Base-by-base conservation (phyloP, 164 flowering plant genomes). In the Vitis amurensis region DNA sequence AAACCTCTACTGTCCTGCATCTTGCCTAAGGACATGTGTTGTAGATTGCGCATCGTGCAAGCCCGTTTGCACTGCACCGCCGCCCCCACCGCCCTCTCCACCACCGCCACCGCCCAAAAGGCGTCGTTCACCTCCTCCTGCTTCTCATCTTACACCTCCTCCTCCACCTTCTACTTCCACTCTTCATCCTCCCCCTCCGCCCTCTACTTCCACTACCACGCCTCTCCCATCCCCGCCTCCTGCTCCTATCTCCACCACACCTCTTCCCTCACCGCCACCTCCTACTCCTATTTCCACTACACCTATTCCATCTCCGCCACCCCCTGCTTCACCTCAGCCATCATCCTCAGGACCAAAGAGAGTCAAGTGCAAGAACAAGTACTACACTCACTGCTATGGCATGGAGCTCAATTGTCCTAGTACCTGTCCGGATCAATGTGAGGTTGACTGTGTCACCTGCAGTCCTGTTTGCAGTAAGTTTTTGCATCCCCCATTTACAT, bases 401-500 rank as follows among this genome's bases (percentile, higher is more conserved):
- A 29, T 66, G 31, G 69, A 72, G 69, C 78, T 63, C 0, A 16
- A 6, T 11, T 87, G 90, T 63, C 90, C 90, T 1, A 23, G 13
- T 10, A 50, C 60, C 51, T 86, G 90, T 64, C 84, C 85, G 37
- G 14, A 14, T 13, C 56, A 23, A 29, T 87, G 90, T 61, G 71
- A 72, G 50, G 82, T 83, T 50, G 86, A 87, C 53, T 87, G 91
- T 59, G 78, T 49, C 66, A 76, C 78, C 12, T 87, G 90, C 78
- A 80, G 61, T 15, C 84, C 91, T 5, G 82, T 87, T 71, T 87
- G 91, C 77, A 64, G 89, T 85, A 84, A 81, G 86, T 76, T 2
- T 50, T 49, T 51, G 48, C 31, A 4, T 72, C 51, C 14, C 57
- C 23, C 55, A 15, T 37, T 8, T 16, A 11, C 3, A 4, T 56